Percentiles rank a stretch among this genome's conserved stretches.
Conservation (phyloP, 257 asterid species). For the Schizonepeta tenuifolia region DNA sequence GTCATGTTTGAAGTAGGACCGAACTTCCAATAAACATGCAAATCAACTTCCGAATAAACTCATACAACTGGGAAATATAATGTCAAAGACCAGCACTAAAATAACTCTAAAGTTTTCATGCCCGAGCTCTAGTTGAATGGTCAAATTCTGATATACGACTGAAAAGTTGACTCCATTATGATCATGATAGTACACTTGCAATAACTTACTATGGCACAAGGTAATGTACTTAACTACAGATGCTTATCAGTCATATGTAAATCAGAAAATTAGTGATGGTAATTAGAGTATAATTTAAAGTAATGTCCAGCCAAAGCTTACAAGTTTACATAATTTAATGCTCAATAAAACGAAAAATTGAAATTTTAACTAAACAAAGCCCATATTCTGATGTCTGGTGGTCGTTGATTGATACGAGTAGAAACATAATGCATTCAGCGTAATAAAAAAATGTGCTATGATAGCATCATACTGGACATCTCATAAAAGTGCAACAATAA, state of each 20-base stretch:
- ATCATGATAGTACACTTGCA: conserved; percentile 5
- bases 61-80: conserved; percentile 17
- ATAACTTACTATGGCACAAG: not conserved
- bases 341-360: not conserved
- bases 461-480: conserved; percentile 12
- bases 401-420: not conserved
- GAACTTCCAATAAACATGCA: not conserved
- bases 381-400: not conserved
- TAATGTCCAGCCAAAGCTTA: not conserved
- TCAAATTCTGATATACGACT: too few species aligned
- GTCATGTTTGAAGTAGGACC: not conserved
- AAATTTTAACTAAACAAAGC: conserved; percentile 5
- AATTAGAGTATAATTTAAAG: not conserved
- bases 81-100: not conserved
- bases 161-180: conserved; percentile 3
- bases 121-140: not conserved
- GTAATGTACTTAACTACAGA: not conserved
- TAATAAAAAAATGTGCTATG: conserved; percentile 18
- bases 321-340: too few species aligned
- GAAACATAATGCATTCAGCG: not conserved
- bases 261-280: conserved; percentile 6
- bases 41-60: not conserved
- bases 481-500: conserved; percentile 19
- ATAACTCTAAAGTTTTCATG: not conserved
- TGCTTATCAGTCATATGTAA: conserved; percentile 1